Conservation (phyloP, 352 stramenopile genomes). For the Phytophthora podocarpi region DNA sequence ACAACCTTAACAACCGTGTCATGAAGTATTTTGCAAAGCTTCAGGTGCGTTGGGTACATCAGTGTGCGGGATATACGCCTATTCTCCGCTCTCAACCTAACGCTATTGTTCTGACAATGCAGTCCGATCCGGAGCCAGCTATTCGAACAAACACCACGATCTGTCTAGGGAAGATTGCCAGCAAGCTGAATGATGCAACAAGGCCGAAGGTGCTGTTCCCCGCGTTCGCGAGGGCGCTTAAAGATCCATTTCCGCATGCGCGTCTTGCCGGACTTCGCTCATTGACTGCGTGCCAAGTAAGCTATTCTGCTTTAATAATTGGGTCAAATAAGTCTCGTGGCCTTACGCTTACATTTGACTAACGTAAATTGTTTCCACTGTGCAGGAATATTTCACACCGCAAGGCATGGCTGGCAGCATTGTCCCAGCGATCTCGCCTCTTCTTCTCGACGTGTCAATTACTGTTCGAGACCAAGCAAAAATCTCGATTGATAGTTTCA, state of each 20-base stretch:
- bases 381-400: slow-evolving; percentile 76
- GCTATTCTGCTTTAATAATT: slow-evolving; percentile 1
- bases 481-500: slow-evolving; percentile 77
- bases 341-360: slow-evolving; percentile 4
- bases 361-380: not conserved
- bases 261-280: slow-evolving; percentile 86
- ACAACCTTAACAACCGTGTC: slow-evolving; percentile 91
- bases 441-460: slow-evolving; percentile 82
- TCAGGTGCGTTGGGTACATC: slow-evolving; percentile 52
- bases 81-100: not conserved
- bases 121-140: slow-evolving; percentile 89
- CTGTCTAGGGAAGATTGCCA: slow-evolving; percentile 89
- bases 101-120: not conserved
- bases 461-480: slow-evolving; percentile 81
- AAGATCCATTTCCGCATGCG: slow-evolving; percentile 90
- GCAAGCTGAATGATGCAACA: slow-evolving; percentile 86
- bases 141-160: slow-evolving; percentile 95
- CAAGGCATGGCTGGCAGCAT: slow-evolving; percentile 76
- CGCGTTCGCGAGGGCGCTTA: slow-evolving; percentile 82
- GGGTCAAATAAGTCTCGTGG: not conserved
- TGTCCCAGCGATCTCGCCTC: slow-evolving; percentile 73
- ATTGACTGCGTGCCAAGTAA: slow-evolving; percentile 80
- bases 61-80: not conserved
- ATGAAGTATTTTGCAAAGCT: slow-evolving; percentile 94
- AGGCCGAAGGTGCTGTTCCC: slow-evolving; percentile 90